phyloP scores from a whole-genome alignment of 768 basidiomycete species.

The Lentinula sp. region DNA sequence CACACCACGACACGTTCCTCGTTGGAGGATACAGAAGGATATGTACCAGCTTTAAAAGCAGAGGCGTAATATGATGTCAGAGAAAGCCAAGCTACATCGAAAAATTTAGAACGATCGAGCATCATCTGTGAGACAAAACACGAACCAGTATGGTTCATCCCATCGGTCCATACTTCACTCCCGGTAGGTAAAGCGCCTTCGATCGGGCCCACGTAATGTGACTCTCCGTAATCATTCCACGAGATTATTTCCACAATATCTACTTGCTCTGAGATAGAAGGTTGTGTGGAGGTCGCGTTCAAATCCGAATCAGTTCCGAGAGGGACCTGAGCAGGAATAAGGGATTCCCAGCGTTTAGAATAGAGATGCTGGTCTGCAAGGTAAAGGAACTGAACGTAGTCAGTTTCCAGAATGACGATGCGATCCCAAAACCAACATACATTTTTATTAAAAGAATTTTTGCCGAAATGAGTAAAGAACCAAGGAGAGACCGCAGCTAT shows the following conservation, averaged over 20 bases:
- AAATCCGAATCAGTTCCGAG: not conserved
- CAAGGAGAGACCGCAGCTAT: conserved; percentile 62
- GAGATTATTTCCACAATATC: conserved; percentile 57
- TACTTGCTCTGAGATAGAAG: conserved; percentile 28
- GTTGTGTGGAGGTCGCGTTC: not conserved
- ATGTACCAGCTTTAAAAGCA: conserved; percentile 67
- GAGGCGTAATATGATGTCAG: conserved; percentile 61
- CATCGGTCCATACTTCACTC: conserved; percentile 68
- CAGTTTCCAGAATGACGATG: not conserved
- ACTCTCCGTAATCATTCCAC: conserved; percentile 77
- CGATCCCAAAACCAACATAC: conserved; percentile 27
- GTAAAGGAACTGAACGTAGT: conserved; percentile 48
- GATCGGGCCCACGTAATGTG: conserved; percentile 77
- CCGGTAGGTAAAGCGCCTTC: conserved; percentile 62
- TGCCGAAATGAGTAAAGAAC: conserved; percentile 77
- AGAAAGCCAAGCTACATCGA: conserved; percentile 50
- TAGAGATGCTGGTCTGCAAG: conserved; percentile 64
- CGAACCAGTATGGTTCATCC: conserved; percentile 49
- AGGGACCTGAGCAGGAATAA: conserved; percentile 43
- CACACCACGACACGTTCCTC: conserved; percentile 50
- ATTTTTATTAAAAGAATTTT: conserved; percentile 68
- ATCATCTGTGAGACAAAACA: not conserved
- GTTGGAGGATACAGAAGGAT: conserved; percentile 54
- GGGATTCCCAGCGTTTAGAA: conserved; percentile 59
- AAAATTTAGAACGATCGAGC: not conserved